Percentiles rank a stretch among this genome's conserved stretches.
phyloP scores from a whole-genome alignment of 2,329 filamentous ascomycete species.

The Aspergillus phoenicis region DNA sequence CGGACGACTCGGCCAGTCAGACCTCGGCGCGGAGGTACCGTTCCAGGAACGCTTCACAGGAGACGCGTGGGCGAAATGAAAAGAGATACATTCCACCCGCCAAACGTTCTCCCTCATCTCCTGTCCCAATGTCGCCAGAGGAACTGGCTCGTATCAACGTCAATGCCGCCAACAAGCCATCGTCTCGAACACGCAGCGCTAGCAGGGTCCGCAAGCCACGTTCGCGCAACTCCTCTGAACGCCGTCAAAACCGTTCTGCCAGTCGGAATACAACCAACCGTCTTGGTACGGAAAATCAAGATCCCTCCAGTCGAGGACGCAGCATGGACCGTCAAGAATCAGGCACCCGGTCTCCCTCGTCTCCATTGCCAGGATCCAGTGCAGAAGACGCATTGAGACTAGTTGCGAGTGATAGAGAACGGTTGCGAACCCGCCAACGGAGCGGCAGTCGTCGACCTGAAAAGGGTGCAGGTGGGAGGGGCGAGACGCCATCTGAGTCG shows the following conservation, averaged over 20 bases:
- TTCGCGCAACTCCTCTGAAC: conserved; percentile 34
- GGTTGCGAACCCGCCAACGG: conserved; percentile 50
- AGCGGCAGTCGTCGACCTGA: conserved; percentile 55
- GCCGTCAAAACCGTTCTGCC: conserved; percentile 41
- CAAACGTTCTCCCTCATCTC: conserved; percentile 88
- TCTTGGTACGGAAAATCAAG: conserved; percentile 33
- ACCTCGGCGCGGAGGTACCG: conserved; percentile 51
- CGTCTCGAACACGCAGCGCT: conserved; percentile 36
- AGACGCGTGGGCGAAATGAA: conserved; percentile 65
- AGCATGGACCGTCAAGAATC: conserved; percentile 63
- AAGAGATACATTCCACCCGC: conserved; percentile 71
- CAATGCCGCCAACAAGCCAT: conserved; percentile 47
- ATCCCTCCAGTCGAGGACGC: conserved; percentile 55
- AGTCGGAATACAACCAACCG: conserved; percentile 47
- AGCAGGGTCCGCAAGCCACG: conserved; percentile 58
- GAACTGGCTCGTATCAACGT: conserved; percentile 60
- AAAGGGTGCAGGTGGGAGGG: conserved; percentile 45
- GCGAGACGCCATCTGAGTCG: conserved; percentile 52
- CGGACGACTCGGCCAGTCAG: conserved; percentile 49
- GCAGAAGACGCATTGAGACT: conserved; percentile 62
- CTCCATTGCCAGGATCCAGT: conserved; percentile 65
- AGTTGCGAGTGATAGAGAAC: conserved; percentile 48
- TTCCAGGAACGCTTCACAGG: conserved; percentile 66
- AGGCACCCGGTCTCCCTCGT: conserved; percentile 72
- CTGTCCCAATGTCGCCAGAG: conserved; percentile 91